Base-by-base conservation (phyloP, 176 grass and related monocot species). In the Miscanthus lutarioriparius region DNA sequence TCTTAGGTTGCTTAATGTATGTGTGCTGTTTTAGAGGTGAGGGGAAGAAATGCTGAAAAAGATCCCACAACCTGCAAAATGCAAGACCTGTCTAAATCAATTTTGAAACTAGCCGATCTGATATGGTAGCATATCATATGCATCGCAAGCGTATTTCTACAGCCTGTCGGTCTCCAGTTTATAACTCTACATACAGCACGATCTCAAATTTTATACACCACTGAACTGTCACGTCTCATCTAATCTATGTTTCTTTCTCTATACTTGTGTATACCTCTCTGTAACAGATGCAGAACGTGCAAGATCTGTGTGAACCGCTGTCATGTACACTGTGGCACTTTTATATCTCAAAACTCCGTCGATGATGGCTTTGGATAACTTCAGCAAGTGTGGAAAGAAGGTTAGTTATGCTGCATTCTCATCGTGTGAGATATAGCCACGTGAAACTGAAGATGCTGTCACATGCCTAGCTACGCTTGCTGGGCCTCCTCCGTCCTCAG, bases 401-500 rank as follows among this genome's bases (percentile, higher is more conserved):
- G 16, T 15, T 6, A 15, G 1, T 6, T 39, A 7, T n/a, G 32
- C 45, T 33, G 48, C 14, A 61, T 30, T 43, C 22, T 62, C 12
- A 58, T 12, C n/a, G 5, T 6, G 10, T 15, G 11, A 37, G 28
- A 37, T 3, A 7, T 4, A 13, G 22, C 48, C 6, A 19, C 10
- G 7, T 64, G 8, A 74, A 23, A 15, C 11, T 16, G 20, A 32
- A 35, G 32, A 32, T 35, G 33, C 0, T 11, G 9, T 10, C 43
- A 79, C 82, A 14, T 82, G 75, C 25, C 19, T 22, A 37, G 47
- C 54, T 89, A 94, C 0, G 90, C 78, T 23, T 85, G 73, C 53
- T 35, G 56, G 40, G 90, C 74, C 33, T 92, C 93, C 89, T 84
- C 75, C 79, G 83, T 75, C 10, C 87, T 75, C 22, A 99, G 33